Conservation (phyloP, 78 protist genomes). For the Chrysochromulina tobinii region DNA sequence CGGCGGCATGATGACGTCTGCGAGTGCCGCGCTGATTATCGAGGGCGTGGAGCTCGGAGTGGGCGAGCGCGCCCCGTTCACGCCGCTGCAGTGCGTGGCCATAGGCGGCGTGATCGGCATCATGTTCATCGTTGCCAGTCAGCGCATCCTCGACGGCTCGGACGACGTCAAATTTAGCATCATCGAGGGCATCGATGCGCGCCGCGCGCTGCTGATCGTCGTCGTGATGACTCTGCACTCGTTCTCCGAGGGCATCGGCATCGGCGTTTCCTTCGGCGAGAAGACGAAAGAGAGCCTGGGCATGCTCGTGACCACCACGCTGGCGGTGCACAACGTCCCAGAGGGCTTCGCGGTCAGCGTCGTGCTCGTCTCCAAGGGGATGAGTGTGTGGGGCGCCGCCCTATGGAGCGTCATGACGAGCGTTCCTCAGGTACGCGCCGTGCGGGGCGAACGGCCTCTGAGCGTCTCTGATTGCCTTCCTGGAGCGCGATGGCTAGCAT, state of each 20-base stretch:
- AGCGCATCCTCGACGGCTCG: not conserved
- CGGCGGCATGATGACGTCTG: slow-evolving; percentile 52
- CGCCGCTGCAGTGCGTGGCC: not conserved
- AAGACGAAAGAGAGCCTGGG: slow-evolving; percentile 22
- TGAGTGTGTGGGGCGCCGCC: not conserved
- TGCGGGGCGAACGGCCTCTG: too few relatives aligned
- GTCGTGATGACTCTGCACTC: slow-evolving; percentile 57
- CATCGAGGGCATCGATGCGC: too few relatives aligned
- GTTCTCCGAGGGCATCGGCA: slow-evolving; percentile 50
- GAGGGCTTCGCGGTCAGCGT: slow-evolving; percentile 54
- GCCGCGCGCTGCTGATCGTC: slow-evolving; percentile 27
- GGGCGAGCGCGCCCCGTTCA: not conserved
- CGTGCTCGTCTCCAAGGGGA: slow-evolving; percentile 46
- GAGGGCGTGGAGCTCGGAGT: slow-evolving; percentile 7
- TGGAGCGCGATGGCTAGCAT: too few relatives aligned
- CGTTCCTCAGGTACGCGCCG: too few relatives aligned
- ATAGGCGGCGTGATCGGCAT: not conserved
- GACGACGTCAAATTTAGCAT: too few relatives aligned
- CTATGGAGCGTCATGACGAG: not conserved
- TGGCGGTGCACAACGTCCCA: slow-evolving; percentile 61
- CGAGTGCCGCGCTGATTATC: not conserved
- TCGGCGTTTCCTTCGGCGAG: slow-evolving; percentile 54
- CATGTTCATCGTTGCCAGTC: not conserved
- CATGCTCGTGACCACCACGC: slow-evolving; percentile 3
- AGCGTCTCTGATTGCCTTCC: too few relatives aligned